Evolutionary conservation across 2,329 filamentous ascomycete species (phyloP).

Genomic region (Metarhizium brunneum): DNA sequence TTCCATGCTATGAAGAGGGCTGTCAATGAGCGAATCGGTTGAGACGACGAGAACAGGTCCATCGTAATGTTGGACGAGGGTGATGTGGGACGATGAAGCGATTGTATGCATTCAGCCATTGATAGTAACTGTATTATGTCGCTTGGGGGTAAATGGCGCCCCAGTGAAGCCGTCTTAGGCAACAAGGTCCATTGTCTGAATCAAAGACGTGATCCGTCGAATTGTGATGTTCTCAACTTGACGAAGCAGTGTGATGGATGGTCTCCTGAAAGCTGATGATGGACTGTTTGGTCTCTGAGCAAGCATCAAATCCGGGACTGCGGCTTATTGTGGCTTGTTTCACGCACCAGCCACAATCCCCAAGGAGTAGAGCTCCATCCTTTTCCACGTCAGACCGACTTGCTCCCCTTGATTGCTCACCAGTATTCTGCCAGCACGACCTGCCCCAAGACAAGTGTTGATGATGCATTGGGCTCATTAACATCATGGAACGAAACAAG

Average conservation of each 20-base stretch:
- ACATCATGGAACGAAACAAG: not conserved
- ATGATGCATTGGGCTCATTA: not conserved
- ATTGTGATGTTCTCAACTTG: not conserved
- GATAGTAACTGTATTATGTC: not conserved
- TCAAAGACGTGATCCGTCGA: not conserved
- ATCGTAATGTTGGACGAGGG: not conserved
- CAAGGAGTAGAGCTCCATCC: too few species aligned
- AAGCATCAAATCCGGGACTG: too few species aligned
- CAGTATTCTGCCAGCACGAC: too few species aligned
- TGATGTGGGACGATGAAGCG: not conserved
- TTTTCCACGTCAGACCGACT: too few species aligned
- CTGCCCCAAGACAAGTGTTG: not conserved
- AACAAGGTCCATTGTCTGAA: not conserved
- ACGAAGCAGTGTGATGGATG: not conserved
- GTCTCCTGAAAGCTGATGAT: not conserved
- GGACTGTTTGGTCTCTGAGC: not conserved
- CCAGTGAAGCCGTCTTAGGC: too few species aligned
- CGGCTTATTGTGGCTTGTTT: too few species aligned
- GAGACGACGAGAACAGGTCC: not conserved
- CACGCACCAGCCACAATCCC: not conserved
- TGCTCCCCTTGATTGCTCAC: too few species aligned
- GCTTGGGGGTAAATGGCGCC: not conserved
- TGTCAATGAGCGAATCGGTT: conserved; percentile 9
- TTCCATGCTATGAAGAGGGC: conserved; percentile 58
- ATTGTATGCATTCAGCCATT: not conserved